Percentiles rank a stretch among this genome's conserved stretches.
Conservation (phyloP, 2,329 filamentous ascomycete genomes). For the Erysiphe neolycopersici region DNA sequence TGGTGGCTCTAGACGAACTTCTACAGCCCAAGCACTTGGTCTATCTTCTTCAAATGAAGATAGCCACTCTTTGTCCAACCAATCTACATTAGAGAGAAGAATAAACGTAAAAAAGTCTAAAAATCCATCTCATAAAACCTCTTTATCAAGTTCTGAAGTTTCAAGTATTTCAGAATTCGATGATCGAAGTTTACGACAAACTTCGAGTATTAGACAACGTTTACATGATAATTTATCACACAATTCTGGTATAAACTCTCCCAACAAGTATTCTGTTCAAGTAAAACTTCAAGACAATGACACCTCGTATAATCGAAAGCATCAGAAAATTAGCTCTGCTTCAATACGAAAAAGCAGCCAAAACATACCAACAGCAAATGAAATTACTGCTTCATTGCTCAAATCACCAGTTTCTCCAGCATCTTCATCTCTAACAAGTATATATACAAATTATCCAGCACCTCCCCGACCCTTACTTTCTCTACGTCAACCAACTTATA, state of each 20-base stretch:
- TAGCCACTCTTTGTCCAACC: not conserved
- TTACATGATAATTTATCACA: slow-evolving; percentile 35
- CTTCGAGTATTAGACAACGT: slow-evolving; percentile 18
- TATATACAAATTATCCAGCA: slow-evolving; percentile 70
- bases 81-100: not conserved
- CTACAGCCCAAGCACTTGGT: slow-evolving; percentile 13
- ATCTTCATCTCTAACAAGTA: slow-evolving; percentile 41
- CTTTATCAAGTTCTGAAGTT: not conserved
- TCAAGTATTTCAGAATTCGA: slow-evolving; percentile 32
- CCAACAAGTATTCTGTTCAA: slow-evolving; percentile 54
- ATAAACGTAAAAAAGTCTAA: not conserved
- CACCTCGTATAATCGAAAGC: slow-evolving; percentile 43
- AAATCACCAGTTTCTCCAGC: slow-evolving; percentile 83
- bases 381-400: slow-evolving; percentile 45
- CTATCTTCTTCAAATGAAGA: slow-evolving; percentile 8
- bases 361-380: slow-evolving; percentile 11
- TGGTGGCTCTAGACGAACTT: slow-evolving; percentile 14
- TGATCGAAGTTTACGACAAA: slow-evolving; percentile 12
- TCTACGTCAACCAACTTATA: slow-evolving; percentile 67
- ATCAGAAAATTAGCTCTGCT: slow-evolving; percentile 29
- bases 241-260: slow-evolving; percentile 34
- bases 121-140: not conserved
- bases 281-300: slow-evolving; percentile 78
- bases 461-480: slow-evolving; percentile 80
- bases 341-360: slow-evolving; percentile 18